These are phyloP conservation scores for Pterocarpus macrocarpus DNA, from an alignment of 306 rosid species.

Conservation along the genomic window DNA sequence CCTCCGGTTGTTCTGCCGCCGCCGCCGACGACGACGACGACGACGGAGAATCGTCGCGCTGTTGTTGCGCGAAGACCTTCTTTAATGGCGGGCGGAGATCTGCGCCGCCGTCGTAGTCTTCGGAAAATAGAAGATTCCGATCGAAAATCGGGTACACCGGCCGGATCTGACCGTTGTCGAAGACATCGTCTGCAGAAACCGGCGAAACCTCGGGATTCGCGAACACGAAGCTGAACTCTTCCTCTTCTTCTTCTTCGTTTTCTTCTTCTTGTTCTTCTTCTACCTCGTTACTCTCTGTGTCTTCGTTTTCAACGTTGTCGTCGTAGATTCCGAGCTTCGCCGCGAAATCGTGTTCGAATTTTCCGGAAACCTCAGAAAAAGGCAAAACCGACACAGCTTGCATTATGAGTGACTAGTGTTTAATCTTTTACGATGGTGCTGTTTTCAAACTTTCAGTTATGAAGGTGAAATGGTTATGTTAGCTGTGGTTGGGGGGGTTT, in stretches of 20 bases:
- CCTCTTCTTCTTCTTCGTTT: slow-evolving; percentile 41
- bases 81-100: slow-evolving; percentile 57
- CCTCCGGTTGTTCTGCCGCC: slow-evolving; percentile 34
- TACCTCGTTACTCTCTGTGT: not conserved
- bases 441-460: not conserved
- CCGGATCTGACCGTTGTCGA: slow-evolving; percentile 81
- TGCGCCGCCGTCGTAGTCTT: slow-evolving; percentile 38
- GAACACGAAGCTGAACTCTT: slow-evolving; percentile 73
- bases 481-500: not conserved
- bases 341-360: slow-evolving; percentile 52
- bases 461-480: slow-evolving; percentile 5
- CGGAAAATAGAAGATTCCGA: slow-evolving; percentile 60
- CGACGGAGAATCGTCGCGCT: slow-evolving; percentile 32
- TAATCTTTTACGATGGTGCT: not conserved
- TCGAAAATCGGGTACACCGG: slow-evolving; percentile 71
- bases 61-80: slow-evolving; percentile 64
- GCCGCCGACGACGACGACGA: not conserved
- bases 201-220: slow-evolving; percentile 64
- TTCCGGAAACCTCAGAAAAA: slow-evolving; percentile 32
- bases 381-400: slow-evolving; percentile 51
- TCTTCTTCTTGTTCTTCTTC: not conserved
- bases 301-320: not conserved
- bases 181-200: slow-evolving; percentile 77
- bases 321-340: slow-evolving; percentile 48
- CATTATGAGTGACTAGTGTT: slow-evolving; percentile 40